Percentiles rank a stretch among this genome's conserved stretches.
These are phyloP conservation scores for Phytophthora pisi DNA, from an alignment of 352 stramenopile genomes.

Conservation along the genomic window DNA sequence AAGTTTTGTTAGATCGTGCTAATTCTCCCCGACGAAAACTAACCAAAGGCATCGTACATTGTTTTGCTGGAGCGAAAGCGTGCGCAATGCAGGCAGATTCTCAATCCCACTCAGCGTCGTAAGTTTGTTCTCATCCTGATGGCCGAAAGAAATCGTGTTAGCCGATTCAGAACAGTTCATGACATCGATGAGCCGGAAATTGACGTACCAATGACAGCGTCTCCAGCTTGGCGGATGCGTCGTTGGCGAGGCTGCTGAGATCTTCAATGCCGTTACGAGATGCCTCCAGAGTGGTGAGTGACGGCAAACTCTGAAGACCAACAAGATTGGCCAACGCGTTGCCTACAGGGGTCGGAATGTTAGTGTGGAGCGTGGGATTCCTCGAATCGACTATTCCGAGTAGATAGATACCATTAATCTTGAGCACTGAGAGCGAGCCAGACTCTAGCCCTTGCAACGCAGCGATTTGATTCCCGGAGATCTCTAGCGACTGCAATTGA, in stretches of 20 bases:
- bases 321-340: conserved; percentile 59
- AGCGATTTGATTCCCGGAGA: conserved; percentile 74
- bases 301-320: conserved; percentile 52
- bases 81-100: conserved; percentile 43
- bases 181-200: not conserved
- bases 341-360: conserved; percentile 22
- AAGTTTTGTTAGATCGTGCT: not conserved
- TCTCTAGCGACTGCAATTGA: conserved; percentile 52
- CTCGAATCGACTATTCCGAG: not conserved
- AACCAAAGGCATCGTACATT: conserved; percentile 37
- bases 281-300: conserved; percentile 60
- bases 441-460: conserved; percentile 60
- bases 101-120: conserved; percentile 60
- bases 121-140: conserved; percentile 77
- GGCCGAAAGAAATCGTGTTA: not conserved
- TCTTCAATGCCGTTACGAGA: conserved; percentile 59
- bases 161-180: not conserved
- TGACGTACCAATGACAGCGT: conserved; percentile 53
- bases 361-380: not conserved
- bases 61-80: conserved; percentile 64
- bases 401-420: conserved; percentile 53
- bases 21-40: not conserved
- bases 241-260: conserved; percentile 41
- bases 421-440: conserved; percentile 55
- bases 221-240: conserved; percentile 54